Base-by-base conservation (phyloP, 495 filamentous ascomycete species). In the Xylaria bambusicola region DNA sequence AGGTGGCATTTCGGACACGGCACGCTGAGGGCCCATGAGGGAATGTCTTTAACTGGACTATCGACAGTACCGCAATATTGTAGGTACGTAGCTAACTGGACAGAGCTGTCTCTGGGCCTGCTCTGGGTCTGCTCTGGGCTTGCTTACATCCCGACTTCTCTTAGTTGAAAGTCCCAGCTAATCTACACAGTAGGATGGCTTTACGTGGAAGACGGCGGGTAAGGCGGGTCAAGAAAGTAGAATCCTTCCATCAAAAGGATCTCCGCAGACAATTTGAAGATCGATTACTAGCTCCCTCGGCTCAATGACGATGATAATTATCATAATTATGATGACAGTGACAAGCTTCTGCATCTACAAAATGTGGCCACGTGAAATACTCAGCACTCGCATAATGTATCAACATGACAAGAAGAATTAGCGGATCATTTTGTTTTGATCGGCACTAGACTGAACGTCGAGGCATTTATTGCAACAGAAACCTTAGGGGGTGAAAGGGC, bases 201-300 rank as follows among this genome's bases (percentile, higher is more conserved):
- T 38, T 38, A 15, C n/a, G 6, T 38, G 36, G 3, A 10, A 38
- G 29, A 13, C 3, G 41, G 41, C 41, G 41, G n/a, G 38, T 41
- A 41, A 41, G 38, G 41, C 41, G 41, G 10, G 17, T 17, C 17
- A 21, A 18, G 41, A 13, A 21, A 44, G 41, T 20, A 18, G 2
- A 23, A 51, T 51, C 48, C 29, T 51, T 40, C 49, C 20, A 38
- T 38, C 31, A 17, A 21, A 1, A 13, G 29, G 10, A 52, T 40
- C 49, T 26, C 49, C 49, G 17, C 48, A 51, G 20, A 35, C 33
- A 26, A 47, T 26, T 38, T 26, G 50, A 52, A 20, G 50, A 52
- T 41, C 50, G 18, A 52, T 52, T 41, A 52, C 50, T 27, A 27
- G 52, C 52, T 44, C n/a, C n/a, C n/a, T n/a, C 33, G 4, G 52